Evolutionary conservation across 148 eudicot genomes (phyloP).

Genomic region (Cornus kousa): DNA sequence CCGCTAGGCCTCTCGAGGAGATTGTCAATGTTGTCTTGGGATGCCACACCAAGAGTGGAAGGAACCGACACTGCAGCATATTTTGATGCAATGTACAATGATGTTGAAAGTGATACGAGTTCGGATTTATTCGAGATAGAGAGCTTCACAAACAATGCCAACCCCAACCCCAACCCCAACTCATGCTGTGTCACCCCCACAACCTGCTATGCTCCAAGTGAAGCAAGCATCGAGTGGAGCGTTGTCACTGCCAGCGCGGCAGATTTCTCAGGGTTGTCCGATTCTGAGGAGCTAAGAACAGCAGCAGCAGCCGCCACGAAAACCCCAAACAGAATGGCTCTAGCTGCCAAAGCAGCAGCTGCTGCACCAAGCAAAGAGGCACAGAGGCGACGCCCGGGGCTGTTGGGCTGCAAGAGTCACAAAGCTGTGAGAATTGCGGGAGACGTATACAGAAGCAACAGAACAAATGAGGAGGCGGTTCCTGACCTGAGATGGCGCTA

Average conservation of each 20-base stretch:
- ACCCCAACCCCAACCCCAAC: background rate
- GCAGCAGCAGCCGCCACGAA: constrained; percentile 6
- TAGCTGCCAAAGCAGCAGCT: background rate
- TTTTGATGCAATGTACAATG: background rate
- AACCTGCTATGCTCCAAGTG: background rate
- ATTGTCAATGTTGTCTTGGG: constrained; percentile 34
- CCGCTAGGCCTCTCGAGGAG: constrained; percentile 28
- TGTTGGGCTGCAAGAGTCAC: constrained; percentile 67
- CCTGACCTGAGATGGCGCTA: background rate
- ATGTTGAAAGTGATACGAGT: constrained; percentile 13
- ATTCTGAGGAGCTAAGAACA: constrained; percentile 37
- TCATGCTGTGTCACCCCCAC: background rate
- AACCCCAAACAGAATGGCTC: background rate
- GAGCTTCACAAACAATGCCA: constrained; percentile 1
- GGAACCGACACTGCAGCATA: constrained; percentile 2
- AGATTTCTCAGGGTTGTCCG: constrained; percentile 38
- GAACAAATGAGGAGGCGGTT: background rate
- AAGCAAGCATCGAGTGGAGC: constrained; percentile 15
- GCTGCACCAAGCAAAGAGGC: constrained; percentile 4
- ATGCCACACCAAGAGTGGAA: constrained; percentile 27
- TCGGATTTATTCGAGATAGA: constrained; percentile 21
- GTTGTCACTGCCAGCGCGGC: constrained; percentile 7
- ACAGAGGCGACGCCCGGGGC: constrained; percentile 31
- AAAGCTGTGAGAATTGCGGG: constrained; percentile 63
- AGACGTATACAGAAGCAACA: constrained; percentile 34